Conservation (phyloP, 345 rosid genomes). For the Erucastrum elatum region DNA sequence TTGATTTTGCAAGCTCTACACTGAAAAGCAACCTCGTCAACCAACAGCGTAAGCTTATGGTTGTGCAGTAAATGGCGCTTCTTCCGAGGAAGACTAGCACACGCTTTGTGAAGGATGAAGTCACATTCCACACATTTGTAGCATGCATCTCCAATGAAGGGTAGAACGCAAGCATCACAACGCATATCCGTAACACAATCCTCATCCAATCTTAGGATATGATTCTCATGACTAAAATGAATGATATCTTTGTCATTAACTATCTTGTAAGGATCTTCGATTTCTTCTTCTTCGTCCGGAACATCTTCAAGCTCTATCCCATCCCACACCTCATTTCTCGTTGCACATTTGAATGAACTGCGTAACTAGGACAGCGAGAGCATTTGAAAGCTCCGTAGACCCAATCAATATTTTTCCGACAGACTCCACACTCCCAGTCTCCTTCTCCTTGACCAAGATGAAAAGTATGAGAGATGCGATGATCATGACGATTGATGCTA, state of each 20-base stretch:
- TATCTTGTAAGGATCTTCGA: conserved; percentile 4
- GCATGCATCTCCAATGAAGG: not conserved
- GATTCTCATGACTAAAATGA: conserved; percentile 10
- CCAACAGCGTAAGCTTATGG: not conserved
- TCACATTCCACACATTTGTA: conserved; percentile 12
- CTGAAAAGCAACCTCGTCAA: not conserved
- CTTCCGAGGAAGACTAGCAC: conserved; percentile 24
- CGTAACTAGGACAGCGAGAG: conserved; percentile 3
- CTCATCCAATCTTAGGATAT: conserved; percentile 4
- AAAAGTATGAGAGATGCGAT: conserved; percentile 22
- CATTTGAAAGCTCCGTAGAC: conserved; percentile 18
- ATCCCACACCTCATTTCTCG: not conserved
- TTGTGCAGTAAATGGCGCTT: not conserved
- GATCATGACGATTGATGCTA: conserved; percentile 24
- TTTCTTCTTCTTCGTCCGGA: not conserved
- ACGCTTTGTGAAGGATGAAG: conserved; percentile 4
- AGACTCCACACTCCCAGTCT: conserved; percentile 3
- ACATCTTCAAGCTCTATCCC: not conserved
- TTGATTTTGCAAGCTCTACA: not conserved
- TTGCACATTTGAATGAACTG: conserved; percentile 7
- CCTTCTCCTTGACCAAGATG: not conserved
- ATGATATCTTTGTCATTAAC: not conserved
- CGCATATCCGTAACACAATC: not conserved
- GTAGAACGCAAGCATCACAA: not conserved
- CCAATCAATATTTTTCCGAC: not conserved